A percentile compares a stretch with the other conserved stretches of the same genome.
Evolutionary conservation across 176 grass and related monocot genomes (phyloP).

Genomic region (Oryza glumipatula): DNA sequence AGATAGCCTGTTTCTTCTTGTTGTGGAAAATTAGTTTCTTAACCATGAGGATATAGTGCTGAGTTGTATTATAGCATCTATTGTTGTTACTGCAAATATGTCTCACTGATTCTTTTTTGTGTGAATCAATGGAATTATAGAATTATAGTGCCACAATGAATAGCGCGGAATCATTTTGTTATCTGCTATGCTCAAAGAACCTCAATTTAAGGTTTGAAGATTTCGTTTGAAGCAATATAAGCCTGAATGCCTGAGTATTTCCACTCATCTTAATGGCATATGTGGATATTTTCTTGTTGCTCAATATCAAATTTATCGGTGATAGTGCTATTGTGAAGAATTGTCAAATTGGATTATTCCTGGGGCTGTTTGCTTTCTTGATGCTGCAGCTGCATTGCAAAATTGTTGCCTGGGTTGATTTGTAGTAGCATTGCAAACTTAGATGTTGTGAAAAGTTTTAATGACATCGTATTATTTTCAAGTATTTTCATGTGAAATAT

Average conservation of each 20-base stretch:
- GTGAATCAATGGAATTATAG: constrained; percentile 36
- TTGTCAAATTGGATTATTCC: constrained; percentile 5
- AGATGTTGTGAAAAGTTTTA: background rate
- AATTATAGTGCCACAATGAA: constrained; percentile 9
- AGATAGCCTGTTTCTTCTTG: constrained; percentile 33
- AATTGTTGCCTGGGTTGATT: constrained; percentile 9
- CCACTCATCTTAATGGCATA: constrained; percentile 5
- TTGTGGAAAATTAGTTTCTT: constrained; percentile 27
- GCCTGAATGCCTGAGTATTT: constrained; percentile 14
- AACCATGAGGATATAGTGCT: constrained; percentile 20
- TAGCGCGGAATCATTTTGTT: constrained; percentile 1
- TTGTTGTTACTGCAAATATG: constrained; percentile 37
- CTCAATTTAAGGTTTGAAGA: background rate
- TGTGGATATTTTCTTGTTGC: constrained; percentile 2
- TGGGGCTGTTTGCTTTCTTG: constrained; percentile 15
- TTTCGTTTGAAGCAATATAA: constrained; percentile 13
- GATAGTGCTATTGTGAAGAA: background rate
- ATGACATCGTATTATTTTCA: background rate
- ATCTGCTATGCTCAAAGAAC: constrained; percentile 30
- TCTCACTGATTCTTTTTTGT: constrained; percentile 11
- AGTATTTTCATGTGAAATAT: constrained; percentile 4
- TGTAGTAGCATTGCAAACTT: constrained; percentile 7
- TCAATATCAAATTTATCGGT: constrained; percentile 13
- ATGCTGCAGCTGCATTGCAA: background rate
- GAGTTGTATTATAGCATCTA: constrained; percentile 35